Evolutionary conservation across 495 filamentous ascomycete species (phyloP).

Genomic region (Talaromyces wortmannii): DNA sequence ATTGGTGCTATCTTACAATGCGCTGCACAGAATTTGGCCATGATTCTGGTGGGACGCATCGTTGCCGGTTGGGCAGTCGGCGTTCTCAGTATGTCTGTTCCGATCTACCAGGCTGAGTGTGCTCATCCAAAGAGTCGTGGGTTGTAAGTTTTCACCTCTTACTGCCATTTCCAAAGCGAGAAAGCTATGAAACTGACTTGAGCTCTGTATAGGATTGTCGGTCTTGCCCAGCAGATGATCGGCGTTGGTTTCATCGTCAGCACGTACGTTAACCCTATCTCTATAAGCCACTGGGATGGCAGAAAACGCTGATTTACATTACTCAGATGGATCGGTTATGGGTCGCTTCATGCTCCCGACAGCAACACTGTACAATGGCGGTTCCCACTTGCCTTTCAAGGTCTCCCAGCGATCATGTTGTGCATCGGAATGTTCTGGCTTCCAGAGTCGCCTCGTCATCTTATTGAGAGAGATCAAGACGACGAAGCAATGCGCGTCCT

Average conservation of each 20-base stretch:
- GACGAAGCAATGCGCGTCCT: constrained; percentile 41
- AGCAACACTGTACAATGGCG: constrained; percentile 46
- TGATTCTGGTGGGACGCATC: constrained; percentile 57
- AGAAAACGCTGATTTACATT: background rate
- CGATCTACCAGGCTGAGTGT: constrained; percentile 52
- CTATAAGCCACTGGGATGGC: too few species aligned
- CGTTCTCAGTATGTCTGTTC: constrained; percentile 50
- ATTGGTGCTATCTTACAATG: constrained; percentile 51
- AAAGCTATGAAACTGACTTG: constrained; percentile 16
- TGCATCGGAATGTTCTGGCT: constrained; percentile 42
- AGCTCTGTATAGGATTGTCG: constrained; percentile 32
- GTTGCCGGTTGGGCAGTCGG: constrained; percentile 57
- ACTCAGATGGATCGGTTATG: constrained; percentile 51
- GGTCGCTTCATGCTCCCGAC: constrained; percentile 33
- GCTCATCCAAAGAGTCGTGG: constrained; percentile 45
- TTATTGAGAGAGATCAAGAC: constrained; percentile 41
- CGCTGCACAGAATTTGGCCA: constrained; percentile 41
- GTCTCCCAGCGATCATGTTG: constrained; percentile 36
- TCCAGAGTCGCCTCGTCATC: constrained; percentile 48
- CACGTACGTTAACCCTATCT: constrained; percentile 17
- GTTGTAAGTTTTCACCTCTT: constrained; percentile 11
- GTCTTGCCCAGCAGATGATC: constrained; percentile 55
- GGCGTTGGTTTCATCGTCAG: constrained; percentile 48
- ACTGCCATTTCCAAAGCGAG: background rate
- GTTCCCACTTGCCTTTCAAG: constrained; percentile 48